A percentile compares a stretch with the other conserved stretches of the same genome.
These are phyloP conservation scores for Cyclotella atomus DNA, from an alignment of 108 stramenopile species.

Conservation along the genomic window DNA sequence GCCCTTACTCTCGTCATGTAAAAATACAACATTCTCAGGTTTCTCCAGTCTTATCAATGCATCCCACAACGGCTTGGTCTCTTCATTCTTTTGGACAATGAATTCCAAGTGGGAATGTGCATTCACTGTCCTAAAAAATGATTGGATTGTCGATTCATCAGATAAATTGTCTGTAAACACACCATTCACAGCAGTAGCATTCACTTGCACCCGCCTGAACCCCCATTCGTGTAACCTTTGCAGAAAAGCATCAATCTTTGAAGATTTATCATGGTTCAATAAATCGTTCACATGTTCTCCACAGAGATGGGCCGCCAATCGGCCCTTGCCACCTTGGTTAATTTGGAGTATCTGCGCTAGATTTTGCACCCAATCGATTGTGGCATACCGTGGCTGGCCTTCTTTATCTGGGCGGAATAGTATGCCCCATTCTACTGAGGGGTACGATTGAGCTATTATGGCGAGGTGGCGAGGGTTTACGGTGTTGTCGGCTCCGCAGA, in stretches of 20 bases:
- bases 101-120: slow-evolving; percentile 79
- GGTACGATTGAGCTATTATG: slow-evolving; percentile 63
- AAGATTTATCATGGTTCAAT: slow-evolving; percentile 29
- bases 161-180: slow-evolving; percentile 76
- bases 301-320: slow-evolving; percentile 92
- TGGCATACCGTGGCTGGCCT: slow-evolving; percentile 86
- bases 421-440: slow-evolving; percentile 91
- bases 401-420: slow-evolving; percentile 94
- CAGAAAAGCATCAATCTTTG: slow-evolving; percentile 65
- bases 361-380: slow-evolving; percentile 70
- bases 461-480: slow-evolving; percentile 79
- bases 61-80: slow-evolving; percentile 84
- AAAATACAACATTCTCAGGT: slow-evolving; percentile 74
- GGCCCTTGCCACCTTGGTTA: slow-evolving; percentile 38
- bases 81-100: slow-evolving; percentile 92
- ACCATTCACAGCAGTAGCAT: slow-evolving; percentile 94
- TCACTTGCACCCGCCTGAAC: slow-evolving; percentile 92
- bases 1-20: slow-evolving; percentile 87
- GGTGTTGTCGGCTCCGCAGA: slow-evolving; percentile 94
- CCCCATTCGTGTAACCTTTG: slow-evolving; percentile 59
- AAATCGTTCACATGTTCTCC: slow-evolving; percentile 88
- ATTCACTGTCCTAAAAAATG: slow-evolving; percentile 45
- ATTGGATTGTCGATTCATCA: slow-evolving; percentile 44
- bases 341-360: slow-evolving; percentile 24
- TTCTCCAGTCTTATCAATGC: slow-evolving; percentile 47